Evolutionary conservation across 192 early-diverging fungal species (phyloP).

Genomic region (Umbelopsis isabellina): DNA sequence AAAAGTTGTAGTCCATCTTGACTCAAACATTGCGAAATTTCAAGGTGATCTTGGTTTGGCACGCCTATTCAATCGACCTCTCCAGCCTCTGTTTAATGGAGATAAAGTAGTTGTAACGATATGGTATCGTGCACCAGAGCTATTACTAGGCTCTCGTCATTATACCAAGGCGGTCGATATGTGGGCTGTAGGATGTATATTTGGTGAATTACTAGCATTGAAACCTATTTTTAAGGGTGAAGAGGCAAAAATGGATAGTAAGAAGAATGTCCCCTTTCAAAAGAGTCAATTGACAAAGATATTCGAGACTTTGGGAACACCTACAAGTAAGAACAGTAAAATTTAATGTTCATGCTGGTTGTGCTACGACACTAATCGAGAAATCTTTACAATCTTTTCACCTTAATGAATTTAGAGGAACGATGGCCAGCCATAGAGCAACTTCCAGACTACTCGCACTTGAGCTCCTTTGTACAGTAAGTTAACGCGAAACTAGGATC

Average conservation of each 20-base stretch:
- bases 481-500: not conserved
- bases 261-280: slow-evolving; percentile 84
- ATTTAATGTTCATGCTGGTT: not conserved
- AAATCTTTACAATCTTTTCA: not conserved
- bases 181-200: slow-evolving; percentile 95
- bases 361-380: not conserved
- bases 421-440: slow-evolving; percentile 74
- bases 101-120: slow-evolving; percentile 93
- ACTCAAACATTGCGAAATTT: not conserved
- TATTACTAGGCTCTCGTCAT: slow-evolving; percentile 83
- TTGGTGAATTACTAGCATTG: slow-evolving; percentile 85
- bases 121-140: slow-evolving; percentile 96
- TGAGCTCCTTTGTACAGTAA: slow-evolving; percentile 65
- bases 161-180: slow-evolving; percentile 82
- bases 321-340: slow-evolving; percentile 54
- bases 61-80: slow-evolving; percentile 72
- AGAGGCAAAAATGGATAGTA: slow-evolving; percentile 80
- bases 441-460: slow-evolving; percentile 68
- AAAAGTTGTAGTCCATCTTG: not conserved
- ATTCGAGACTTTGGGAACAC: slow-evolving; percentile 86
- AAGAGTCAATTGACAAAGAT: slow-evolving; percentile 85
- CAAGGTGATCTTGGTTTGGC: slow-evolving; percentile 92
- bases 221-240: slow-evolving; percentile 93
- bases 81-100: slow-evolving; percentile 78
- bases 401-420: slow-evolving; percentile 53